phyloP scores from a whole-genome alignment of 352 stramenopile species.

The Globisporangium yorkense region DNA sequence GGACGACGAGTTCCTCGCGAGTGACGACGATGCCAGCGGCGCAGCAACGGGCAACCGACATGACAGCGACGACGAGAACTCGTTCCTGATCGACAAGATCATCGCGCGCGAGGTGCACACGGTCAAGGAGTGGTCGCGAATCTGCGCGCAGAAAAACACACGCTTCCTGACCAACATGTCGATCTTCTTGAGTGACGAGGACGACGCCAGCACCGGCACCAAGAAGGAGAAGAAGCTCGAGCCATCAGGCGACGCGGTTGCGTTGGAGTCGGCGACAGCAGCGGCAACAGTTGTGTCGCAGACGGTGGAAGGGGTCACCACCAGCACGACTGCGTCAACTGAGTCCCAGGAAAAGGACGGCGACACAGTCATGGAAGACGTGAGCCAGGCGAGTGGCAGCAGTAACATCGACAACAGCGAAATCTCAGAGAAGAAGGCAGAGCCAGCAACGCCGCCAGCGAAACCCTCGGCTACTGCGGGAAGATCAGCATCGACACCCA shows the following conservation, averaged over 20 bases:
- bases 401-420: background rate
- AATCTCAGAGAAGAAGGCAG: background rate
- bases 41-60: background rate
- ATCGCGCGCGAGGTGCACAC: conserved; percentile 75
- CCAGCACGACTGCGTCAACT: background rate
- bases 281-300: background rate
- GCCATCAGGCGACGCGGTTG: background rate
- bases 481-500: conserved; percentile 3
- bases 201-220: conserved; percentile 19
- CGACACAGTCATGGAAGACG: conserved; percentile 6
- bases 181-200: conserved; percentile 70
- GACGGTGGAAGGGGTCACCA: background rate
- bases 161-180: conserved; percentile 74
- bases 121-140: conserved; percentile 70
- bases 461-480: background rate
- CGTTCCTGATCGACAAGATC: conserved; percentile 83
- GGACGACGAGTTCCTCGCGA: conserved; percentile 20
- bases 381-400: background rate
- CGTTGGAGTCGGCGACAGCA: background rate
- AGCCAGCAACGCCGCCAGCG: conserved; percentile 2
- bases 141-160: conserved; percentile 66
- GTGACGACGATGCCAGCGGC: background rate
- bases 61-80: conserved; percentile 40
- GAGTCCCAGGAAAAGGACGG: conserved; percentile 2
- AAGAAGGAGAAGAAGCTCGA: conserved; percentile 2